A percentile compares a stretch with the other conserved stretches of the same genome.
Conservation (phyloP, 1,284 basidiomycete species). For the Fomes fomentarius region DNA sequence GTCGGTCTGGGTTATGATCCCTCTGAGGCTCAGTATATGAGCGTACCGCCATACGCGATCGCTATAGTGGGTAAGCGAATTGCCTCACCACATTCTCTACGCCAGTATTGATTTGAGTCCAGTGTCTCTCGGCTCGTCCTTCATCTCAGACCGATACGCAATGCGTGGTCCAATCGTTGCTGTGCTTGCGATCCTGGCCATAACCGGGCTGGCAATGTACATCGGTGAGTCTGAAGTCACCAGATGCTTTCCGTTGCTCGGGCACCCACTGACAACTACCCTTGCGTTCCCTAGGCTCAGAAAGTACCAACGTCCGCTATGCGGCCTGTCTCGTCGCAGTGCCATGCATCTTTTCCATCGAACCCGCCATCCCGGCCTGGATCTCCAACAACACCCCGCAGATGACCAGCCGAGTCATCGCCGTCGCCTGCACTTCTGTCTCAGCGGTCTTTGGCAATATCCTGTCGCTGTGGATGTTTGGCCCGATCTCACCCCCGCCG, state of each 20-base stretch:
- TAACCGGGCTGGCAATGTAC: constrained; percentile 56
- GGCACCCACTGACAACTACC: background rate
- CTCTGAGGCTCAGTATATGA: constrained; percentile 45
- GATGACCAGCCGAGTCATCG: constrained; percentile 69
- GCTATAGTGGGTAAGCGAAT: constrained; percentile 2
- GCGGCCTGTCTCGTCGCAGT: constrained; percentile 62
- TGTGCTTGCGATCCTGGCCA: constrained; percentile 47
- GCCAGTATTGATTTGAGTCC: too few species aligned
- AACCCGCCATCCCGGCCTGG: constrained; percentile 62
- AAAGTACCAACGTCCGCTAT: constrained; percentile 38
- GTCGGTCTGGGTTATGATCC: constrained; percentile 46
- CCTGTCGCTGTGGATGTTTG: constrained; percentile 51
- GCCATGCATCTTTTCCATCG: constrained; percentile 64
- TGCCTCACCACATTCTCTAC: background rate
- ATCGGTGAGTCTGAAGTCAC: constrained; percentile 47
- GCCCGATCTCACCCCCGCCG: constrained; percentile 20
- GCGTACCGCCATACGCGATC: constrained; percentile 28
- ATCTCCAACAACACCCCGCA: constrained; percentile 70
- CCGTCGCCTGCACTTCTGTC: constrained; percentile 67
- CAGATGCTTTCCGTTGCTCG: background rate
- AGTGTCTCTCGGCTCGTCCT: constrained; percentile 15
- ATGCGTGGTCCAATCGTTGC: constrained; percentile 44
- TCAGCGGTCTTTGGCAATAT: constrained; percentile 69
- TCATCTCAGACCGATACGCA: constrained; percentile 9
- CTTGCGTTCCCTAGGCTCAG: background rate